Percentiles rank a stretch among this genome's conserved stretches.
phyloP scores from a whole-genome alignment of 2,329 filamentous ascomycete genomes.

The Clarireedia monteithiana region DNA sequence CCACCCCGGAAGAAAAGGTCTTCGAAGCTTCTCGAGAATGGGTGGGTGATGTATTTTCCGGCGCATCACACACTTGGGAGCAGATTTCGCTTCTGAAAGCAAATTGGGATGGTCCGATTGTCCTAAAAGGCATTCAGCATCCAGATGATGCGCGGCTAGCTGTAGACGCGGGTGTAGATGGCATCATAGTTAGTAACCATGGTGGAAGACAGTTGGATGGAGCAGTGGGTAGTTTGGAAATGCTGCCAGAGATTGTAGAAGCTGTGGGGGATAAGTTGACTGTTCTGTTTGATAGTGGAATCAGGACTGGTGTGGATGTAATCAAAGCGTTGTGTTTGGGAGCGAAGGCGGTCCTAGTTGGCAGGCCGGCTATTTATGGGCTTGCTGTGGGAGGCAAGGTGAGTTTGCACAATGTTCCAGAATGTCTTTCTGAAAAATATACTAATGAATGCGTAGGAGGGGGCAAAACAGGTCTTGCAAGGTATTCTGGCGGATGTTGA shows the following conservation, averaged over 20 bases:
- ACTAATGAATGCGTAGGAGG: conserved; percentile 26
- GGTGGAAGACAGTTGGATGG: conserved; percentile 50
- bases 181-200: conserved; percentile 51
- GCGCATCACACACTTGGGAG: conserved; percentile 50
- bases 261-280: conserved; percentile 52
- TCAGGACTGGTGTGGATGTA: conserved; percentile 47
- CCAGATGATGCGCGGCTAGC: conserved; percentile 42
- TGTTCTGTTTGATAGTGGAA: conserved; percentile 53
- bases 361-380: conserved; percentile 51
- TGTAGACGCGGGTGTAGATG: conserved; percentile 37
- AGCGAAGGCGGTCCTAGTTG: conserved; percentile 49
- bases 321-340: conserved; percentile 49
- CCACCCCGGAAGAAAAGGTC: conserved; percentile 36
- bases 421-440: neutral
- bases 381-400: conserved; percentile 42
- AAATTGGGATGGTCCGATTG: conserved; percentile 57
- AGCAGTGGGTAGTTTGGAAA: conserved; percentile 44
- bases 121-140: conserved; percentile 50
- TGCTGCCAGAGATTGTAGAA: conserved; percentile 53
- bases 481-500: conserved; percentile 46
- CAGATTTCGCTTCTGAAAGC: conserved; percentile 50
- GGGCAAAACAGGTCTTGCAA: conserved; percentile 43
- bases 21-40: conserved; percentile 44
- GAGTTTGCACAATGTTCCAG: too few relatives aligned
- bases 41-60: conserved; percentile 44